Evolutionary conservation across 345 rosid genomes (phyloP).

Genomic region (Anastatica hierochuntica): DNA sequence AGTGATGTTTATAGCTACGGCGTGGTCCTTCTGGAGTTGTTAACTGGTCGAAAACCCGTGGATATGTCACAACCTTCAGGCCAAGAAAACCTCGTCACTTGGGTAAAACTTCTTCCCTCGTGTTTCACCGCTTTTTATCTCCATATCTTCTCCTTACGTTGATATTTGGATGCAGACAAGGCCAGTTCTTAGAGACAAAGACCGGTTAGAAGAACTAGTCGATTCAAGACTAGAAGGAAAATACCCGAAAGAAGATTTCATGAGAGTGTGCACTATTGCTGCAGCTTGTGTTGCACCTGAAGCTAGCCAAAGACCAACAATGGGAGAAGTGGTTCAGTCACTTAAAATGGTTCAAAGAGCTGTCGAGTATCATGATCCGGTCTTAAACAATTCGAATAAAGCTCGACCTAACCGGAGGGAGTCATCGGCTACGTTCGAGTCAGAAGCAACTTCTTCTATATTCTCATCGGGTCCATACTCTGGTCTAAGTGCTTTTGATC

Average conservation of each 20-base stretch:
- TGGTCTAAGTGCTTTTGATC: slow-evolving; percentile 67
- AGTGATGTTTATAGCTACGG: slow-evolving; percentile 99
- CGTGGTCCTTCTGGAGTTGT: slow-evolving; percentile 88
- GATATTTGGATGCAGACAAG: slow-evolving; percentile 55
- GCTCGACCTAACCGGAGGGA: slow-evolving; percentile 62
- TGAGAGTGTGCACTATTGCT: slow-evolving; percentile 89
- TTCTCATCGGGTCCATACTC: slow-evolving; percentile 98
- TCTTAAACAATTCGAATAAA: slow-evolving; percentile 28
- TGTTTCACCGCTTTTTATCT: background rate
- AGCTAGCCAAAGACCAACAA: slow-evolving; percentile 88
- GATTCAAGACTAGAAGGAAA: slow-evolving; percentile 72
- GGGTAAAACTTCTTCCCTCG: slow-evolving; percentile 39
- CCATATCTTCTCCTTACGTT: slow-evolving; percentile 1
- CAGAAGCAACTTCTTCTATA: slow-evolving; percentile 90
- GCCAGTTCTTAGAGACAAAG: slow-evolving; percentile 94
- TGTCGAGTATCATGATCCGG: slow-evolving; percentile 63
- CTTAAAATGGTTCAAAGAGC: slow-evolving; percentile 94
- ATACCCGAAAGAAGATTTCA: slow-evolving; percentile 86
- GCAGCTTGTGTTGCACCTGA: slow-evolving; percentile 98
- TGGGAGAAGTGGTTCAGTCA: slow-evolving; percentile 99
- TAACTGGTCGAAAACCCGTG: slow-evolving; percentile 93
- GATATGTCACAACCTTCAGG: slow-evolving; percentile 99
- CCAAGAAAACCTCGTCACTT: slow-evolving; percentile 94
- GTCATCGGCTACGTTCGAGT: slow-evolving; percentile 81
- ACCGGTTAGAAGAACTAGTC: slow-evolving; percentile 75